Evolutionary conservation across 305 asterid species (phyloP), one percentile per base, ranked within the genome.

Genomic region (Striga hermonthica): DNA sequence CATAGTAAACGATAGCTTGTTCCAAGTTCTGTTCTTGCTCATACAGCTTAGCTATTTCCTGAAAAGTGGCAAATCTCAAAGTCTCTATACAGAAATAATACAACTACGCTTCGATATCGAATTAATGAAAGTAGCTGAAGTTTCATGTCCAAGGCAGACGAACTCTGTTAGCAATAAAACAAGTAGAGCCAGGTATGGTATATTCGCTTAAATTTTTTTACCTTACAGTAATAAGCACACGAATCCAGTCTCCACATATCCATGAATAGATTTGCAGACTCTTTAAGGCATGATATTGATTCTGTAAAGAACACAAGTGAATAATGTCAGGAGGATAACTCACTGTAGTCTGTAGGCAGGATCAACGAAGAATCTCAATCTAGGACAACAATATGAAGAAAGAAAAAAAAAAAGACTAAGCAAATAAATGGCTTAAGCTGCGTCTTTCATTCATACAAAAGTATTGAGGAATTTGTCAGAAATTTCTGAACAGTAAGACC

Each of bases 11-110:
- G 54, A 86, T 82, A 65, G 96, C 85, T 74, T 81, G 80, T 57
- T 82, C 90, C 77, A 86, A 74, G 70, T 83, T 81, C 72, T 82
- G 88, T 54, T 84, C 90, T 75, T 88, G 90, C 78, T 88, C 96
- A 54, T 78, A 73, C 57, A 88, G 57, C 65, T 88, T 94, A 4
- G 95, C 95, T 58, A 88, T 86, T 82, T 88, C 96, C 96, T 86
- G 63, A 57, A 67, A 60, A 65, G 78, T 38, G 40, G 31, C 64
- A 54, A 50, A 67, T 22, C 31, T 22, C 31, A 45, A 45, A 11
- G 10, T 54, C 58, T 31, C 63, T 57, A 62, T 49, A 62, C 9
- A 9, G 50, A 49, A 34, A 57, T 11, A 7, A 57, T 28, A 3
- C 53, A n/a, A 47, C 7, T 41, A 13, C 9, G 4, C 4, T 55